Evolutionary conservation across 768 basidiomycete species (phyloP), one percentile per base, ranked within the genome.

Genomic region (Pholiota conissans): DNA sequence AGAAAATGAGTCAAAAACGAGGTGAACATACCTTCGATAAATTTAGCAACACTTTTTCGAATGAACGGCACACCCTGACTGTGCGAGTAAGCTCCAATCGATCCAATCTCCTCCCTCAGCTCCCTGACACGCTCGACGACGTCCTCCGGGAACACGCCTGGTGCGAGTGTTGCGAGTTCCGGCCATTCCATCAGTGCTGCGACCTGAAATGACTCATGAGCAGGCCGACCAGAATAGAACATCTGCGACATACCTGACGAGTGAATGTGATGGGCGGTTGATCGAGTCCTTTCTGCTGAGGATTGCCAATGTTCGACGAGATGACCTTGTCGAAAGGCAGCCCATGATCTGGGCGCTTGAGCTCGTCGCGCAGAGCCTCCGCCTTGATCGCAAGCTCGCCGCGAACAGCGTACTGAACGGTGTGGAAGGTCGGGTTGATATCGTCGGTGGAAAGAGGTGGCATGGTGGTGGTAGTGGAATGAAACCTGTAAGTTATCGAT

Each of bases 311-410:
- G 76, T 98, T 99, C 60, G 93, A 93, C 27, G 86, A 90, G 71
- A 97, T 96, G 73, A 98, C 81, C 64, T 85, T 84, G 70, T 86
- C 82, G 73, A 98, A 99, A 14, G 94, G 93, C 14, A 98, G 80
- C 18, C 76, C 77, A 61, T 83, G 74, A 56, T 77, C 69, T 22
- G 76, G 74, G 55, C 79, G 73, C 72, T 85, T 83, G 67, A 98
- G 84, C 64, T 79, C 73, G 50, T 87, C 87, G 55, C 89, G 82
- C 63, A 91, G 86, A 52, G 84, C 76, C 73, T 98, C 95, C 0
- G 96, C 93, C 71, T 90, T 92, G 77, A 98, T 91, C 3, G 96
- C 94, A 61, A 98, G 86, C 74, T 96, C 95, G 49, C 97, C 96
- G 54, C 96, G 91, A 27, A 99, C 96, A 55, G 96, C 96, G 70